A percentile compares a stretch with the other conserved stretches of the same genome.
phyloP scores from a whole-genome alignment of 768 basidiomycete species.

The Trametes maxima region DNA sequence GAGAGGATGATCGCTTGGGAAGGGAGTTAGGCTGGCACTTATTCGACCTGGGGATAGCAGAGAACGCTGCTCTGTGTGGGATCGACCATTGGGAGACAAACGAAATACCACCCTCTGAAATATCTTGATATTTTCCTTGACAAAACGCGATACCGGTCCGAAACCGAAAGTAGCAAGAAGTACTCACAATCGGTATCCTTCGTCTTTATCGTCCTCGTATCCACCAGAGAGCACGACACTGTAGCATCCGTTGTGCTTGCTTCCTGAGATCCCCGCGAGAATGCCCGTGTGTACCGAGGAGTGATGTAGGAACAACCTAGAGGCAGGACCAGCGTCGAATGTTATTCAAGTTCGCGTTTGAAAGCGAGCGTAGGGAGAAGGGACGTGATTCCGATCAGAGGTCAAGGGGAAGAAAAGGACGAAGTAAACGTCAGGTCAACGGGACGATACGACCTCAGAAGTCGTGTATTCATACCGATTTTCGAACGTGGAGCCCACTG shows the following conservation, averaged over 20 bases:
- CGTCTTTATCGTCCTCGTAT: constrained; percentile 29
- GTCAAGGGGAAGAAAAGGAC: neutral
- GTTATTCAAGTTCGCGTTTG: neutral
- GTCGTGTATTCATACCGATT: constrained; percentile 10
- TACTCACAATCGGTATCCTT: constrained; percentile 26
- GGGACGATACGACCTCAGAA: neutral
- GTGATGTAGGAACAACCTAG: constrained; percentile 15
- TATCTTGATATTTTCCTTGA: too few relatives aligned
- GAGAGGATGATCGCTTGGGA: too few relatives aligned
- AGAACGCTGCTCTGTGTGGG: too few relatives aligned
- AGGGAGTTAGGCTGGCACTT: too few relatives aligned
- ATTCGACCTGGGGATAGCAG: too few relatives aligned
- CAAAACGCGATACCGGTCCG: neutral
- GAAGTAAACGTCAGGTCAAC: neutral
- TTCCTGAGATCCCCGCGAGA: constrained; percentile 25
- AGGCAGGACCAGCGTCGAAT: too few relatives aligned
- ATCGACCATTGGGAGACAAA: too few relatives aligned
- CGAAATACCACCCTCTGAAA: too few relatives aligned
- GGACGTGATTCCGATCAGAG: too few relatives aligned
- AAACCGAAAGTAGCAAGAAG: neutral
- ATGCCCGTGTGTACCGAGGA: constrained; percentile 22
- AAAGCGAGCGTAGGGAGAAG: neutral
- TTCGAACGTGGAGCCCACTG: constrained; percentile 16
- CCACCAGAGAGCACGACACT: constrained; percentile 26
- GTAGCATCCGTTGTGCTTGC: constrained; percentile 19